Evolutionary conservation across 805 yeast genomes (phyloP).

Genomic region (Candida railenensis): DNA sequence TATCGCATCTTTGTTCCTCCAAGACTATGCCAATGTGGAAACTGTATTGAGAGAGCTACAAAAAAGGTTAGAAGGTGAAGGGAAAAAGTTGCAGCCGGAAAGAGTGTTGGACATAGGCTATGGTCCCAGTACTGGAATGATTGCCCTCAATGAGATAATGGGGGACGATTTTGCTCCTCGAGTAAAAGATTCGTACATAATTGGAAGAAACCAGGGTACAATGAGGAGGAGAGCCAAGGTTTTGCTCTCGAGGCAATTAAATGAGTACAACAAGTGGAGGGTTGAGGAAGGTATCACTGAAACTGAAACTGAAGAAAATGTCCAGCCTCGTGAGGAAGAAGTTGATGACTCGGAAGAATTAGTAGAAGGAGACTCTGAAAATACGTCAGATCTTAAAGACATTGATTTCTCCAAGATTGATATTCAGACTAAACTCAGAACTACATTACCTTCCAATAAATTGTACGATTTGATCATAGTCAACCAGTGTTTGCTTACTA

Average conservation of each 20-base stretch:
- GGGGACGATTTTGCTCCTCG: constrained; percentile 61
- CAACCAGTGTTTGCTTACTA: constrained; percentile 69
- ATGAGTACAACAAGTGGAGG: constrained; percentile 33
- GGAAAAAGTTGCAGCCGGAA: constrained; percentile 56
- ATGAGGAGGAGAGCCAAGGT: constrained; percentile 83
- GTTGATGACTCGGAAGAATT: constrained; percentile 10
- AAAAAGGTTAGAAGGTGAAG: constrained; percentile 43
- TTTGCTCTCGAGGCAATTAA: constrained; percentile 65
- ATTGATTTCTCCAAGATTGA: constrained; percentile 58
- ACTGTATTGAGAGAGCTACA: constrained; percentile 69
- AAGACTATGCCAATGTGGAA: constrained; percentile 69
- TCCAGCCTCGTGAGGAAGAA: constrained; percentile 8
- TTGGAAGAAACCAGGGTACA: constrained; percentile 54
- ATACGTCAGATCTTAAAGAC: constrained; percentile 2
- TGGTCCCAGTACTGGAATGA: constrained; percentile 92
- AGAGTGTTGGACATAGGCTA: constrained; percentile 75
- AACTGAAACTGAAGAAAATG: constrained; percentile 12
- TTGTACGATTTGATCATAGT: constrained; percentile 82
- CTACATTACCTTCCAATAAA: constrained; percentile 49
- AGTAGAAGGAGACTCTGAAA: constrained; percentile 8
- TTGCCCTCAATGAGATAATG: constrained; percentile 83
- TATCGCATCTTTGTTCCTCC: constrained; percentile 76
- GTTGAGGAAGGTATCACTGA: constrained; percentile 12
- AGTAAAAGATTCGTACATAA: constrained; percentile 67
- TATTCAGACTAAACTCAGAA: constrained; percentile 54